phyloP scores from a whole-genome alignment of 768 basidiomycete genomes.

The Kwoniella pini region DNA sequence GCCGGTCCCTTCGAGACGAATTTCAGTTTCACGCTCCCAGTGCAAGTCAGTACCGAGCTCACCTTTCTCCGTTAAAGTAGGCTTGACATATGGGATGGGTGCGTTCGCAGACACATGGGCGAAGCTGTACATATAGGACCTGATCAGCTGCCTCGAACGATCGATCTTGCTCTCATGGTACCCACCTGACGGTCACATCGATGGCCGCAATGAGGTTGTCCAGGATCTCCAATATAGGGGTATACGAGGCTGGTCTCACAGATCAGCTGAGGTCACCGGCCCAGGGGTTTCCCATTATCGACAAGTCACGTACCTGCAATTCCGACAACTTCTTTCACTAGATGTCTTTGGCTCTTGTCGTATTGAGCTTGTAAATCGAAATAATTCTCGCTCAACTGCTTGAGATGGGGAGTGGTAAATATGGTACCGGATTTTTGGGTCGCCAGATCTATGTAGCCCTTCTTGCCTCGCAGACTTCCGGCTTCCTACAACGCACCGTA shows the following conservation, averaged over 20 bases:
- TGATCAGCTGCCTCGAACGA: background rate
- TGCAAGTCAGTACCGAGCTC: constrained; percentile 22
- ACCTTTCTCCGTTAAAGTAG: constrained; percentile 76
- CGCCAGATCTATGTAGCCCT: constrained; percentile 77
- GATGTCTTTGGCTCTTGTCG: constrained; percentile 68
- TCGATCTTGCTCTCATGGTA: too few species aligned
- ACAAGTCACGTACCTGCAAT: constrained; percentile 73
- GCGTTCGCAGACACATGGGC: constrained; percentile 88
- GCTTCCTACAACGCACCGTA: constrained; percentile 71
- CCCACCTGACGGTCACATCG: constrained; percentile 84
- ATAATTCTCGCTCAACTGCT: constrained; percentile 70
- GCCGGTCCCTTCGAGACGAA: constrained; percentile 64
- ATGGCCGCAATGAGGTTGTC: constrained; percentile 83
- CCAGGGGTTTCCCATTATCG: background rate
- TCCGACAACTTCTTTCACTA: constrained; percentile 89
- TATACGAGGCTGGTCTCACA: constrained; percentile 74
- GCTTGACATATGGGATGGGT: constrained; percentile 84
- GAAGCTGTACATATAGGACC: constrained; percentile 62
- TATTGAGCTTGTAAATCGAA: constrained; percentile 70
- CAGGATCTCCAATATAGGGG: constrained; percentile 78
- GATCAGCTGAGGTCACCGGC: background rate
- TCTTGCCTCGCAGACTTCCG: constrained; percentile 64
- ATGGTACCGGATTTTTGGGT: constrained; percentile 82
- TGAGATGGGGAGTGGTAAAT: constrained; percentile 79
- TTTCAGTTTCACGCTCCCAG: background rate